Evolutionary conservation across 208 protist species (phyloP).

Genomic region (Trypanosoma boissoni): DNA sequence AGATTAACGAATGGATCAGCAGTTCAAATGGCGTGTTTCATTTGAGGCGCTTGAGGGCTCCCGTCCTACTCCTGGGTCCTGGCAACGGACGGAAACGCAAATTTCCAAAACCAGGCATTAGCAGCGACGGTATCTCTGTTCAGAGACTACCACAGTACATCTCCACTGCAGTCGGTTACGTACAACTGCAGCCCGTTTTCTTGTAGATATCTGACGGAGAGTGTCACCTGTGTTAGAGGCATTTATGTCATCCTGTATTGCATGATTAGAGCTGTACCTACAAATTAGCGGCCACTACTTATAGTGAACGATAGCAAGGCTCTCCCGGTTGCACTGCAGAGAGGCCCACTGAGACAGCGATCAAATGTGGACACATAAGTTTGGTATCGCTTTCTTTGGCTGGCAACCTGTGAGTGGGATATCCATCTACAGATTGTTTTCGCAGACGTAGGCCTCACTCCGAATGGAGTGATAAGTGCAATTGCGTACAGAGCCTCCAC

Average conservation of each 20-base stretch:
- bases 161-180: neutral
- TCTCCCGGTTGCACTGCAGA: neutral
- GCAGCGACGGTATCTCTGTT: neutral
- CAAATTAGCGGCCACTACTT: neutral
- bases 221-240: neutral
- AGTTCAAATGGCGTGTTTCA: neutral
- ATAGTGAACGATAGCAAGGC: neutral
- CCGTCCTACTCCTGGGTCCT: neutral
- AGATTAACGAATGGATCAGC: neutral
- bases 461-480: neutral
- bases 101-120: neutral
- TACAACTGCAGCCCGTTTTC: neutral
- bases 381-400: neutral
- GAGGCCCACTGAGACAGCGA: neutral
- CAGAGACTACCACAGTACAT: neutral
- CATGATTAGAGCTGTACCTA: neutral
- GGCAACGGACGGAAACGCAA: neutral
- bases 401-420: neutral
- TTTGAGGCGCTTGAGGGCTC: neutral
- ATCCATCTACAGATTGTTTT: neutral
- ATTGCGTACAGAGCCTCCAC: neutral
- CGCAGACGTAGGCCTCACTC: neutral
- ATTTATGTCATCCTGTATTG: neutral
- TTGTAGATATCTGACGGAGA: slow-evolving; percentile 4
- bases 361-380: neutral